Conservation (phyloP, 116 monocot genomes). For the Iris pallida region DNA sequence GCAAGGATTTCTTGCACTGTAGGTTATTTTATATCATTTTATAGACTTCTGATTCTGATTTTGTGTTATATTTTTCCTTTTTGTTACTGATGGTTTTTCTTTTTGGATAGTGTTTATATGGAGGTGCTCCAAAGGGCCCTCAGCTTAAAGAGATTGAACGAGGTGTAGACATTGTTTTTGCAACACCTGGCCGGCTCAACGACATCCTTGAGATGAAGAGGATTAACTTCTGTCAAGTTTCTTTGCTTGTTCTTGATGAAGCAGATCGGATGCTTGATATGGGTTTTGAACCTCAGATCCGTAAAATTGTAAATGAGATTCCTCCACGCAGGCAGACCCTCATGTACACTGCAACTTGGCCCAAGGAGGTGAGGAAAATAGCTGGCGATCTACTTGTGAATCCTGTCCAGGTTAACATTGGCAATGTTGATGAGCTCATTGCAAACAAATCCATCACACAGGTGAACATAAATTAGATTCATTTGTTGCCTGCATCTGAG, state of each 20-base stretch:
- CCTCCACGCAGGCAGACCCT: conserved; percentile 14
- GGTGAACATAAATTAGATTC: conserved; percentile 1
- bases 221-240: conserved; percentile 11
- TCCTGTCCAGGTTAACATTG: conserved; percentile 17
- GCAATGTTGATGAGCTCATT: conserved; percentile 14
- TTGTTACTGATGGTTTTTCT: neutral
- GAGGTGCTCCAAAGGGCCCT: conserved; percentile 11
- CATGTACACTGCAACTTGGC: too few species aligned
- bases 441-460: conserved; percentile 16
- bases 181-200: conserved; percentile 18
- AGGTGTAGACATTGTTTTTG: conserved; percentile 16
- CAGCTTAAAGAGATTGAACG: conserved; percentile 15
- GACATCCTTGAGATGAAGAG: conserved; percentile 18
- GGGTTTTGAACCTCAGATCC: conserved; percentile 16
- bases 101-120: conserved; percentile 11
- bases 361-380: conserved; percentile 16
- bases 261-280: conserved; percentile 19
- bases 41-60: too few species aligned
- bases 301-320: conserved; percentile 17
- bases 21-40: too few species aligned
- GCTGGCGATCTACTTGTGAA: conserved; percentile 17
- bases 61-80: too few species aligned
- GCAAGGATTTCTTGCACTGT: neutral
- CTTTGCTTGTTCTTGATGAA: conserved; percentile 19
- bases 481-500: too few species aligned